A percentile compares a stretch with the other conserved stretches of the same genome.
Evolutionary conservation across 306 rosid species (phyloP).

Genomic region (Abrus pulchellus): DNA sequence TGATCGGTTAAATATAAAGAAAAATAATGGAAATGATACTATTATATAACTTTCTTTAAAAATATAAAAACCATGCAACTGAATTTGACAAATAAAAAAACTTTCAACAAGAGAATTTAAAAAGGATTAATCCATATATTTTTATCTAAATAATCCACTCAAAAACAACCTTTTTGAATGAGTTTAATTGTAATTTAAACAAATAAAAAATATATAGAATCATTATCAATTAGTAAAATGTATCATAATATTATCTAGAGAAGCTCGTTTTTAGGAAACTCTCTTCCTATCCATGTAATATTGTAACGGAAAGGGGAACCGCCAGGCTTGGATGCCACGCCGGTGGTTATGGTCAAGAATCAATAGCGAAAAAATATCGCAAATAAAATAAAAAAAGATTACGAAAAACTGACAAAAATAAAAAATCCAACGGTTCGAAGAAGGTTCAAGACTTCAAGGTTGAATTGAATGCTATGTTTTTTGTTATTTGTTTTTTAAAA

Average conservation of each 20-base stretch:
- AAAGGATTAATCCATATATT: no score
- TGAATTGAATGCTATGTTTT: not conserved
- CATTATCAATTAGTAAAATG: not conserved
- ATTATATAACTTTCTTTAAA: no score
- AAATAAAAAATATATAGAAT: not conserved
- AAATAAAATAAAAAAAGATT: not conserved
- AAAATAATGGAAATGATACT: no score
- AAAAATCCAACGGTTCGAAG: not conserved
- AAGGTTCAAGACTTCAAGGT: not conserved
- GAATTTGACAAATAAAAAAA: no score
- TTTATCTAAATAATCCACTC: no score
- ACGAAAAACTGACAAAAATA: not conserved
- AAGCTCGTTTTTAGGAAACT: not conserved
- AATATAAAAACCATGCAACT: no score
- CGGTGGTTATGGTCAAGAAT: slow-evolving; percentile 15
- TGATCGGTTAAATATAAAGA: no score
- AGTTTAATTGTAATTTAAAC: not conserved
- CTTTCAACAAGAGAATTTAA: no score
- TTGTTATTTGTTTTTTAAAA: no score
- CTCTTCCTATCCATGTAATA: not conserved
- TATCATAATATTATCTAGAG: not conserved
- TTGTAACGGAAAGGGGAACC: not conserved
- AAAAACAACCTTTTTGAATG: no score
- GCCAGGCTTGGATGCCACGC: not conserved
- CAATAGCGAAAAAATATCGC: not conserved